Conservation (phyloP, 2,329 filamentous ascomycete species). For the Geosmithia putterillii region DNA sequence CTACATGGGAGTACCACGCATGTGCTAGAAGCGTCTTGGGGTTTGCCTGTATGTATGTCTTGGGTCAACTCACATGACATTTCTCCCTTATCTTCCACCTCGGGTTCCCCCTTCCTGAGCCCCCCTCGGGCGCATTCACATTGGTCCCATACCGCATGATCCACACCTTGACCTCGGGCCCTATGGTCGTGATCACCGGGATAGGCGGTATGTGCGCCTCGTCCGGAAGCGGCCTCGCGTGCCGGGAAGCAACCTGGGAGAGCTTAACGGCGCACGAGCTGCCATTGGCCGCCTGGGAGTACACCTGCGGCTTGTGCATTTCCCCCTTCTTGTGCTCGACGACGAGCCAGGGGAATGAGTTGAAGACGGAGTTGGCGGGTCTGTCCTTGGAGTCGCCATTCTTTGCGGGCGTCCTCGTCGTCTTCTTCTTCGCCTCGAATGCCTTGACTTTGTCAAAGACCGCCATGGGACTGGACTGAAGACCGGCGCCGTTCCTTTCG, state of each 20-base stretch:
- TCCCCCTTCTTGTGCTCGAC: slow-evolving; percentile 8
- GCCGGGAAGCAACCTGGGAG: slow-evolving; percentile 2
- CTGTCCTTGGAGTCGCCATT: not conserved
- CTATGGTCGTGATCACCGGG: slow-evolving; percentile 7
- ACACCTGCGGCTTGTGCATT: not conserved
- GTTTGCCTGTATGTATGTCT: no score
- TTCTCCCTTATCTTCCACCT: not conserved
- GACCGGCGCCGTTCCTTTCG: not conserved
- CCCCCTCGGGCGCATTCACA: slow-evolving; percentile 2
- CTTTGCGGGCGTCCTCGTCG: not conserved
- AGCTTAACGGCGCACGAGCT: slow-evolving; percentile 7
- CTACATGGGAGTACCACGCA: not conserved
- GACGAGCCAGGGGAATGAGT: slow-evolving; percentile 10
- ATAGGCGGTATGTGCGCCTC: slow-evolving; percentile 7
- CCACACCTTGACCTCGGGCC: slow-evolving; percentile 7
- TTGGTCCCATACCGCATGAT: slow-evolving; percentile 5
- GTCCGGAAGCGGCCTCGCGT: slow-evolving; percentile 2
- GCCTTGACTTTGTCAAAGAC: not conserved
- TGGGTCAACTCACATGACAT: not conserved
- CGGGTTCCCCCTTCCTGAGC: not conserved
- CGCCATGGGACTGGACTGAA: not conserved
- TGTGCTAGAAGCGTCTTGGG: no score
- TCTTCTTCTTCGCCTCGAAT: not conserved
- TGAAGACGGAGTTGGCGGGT: slow-evolving; percentile 3
- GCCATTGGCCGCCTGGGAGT: slow-evolving; percentile 7